Evolutionary conservation across 306 rosid genomes (phyloP).

Genomic region (Inga leiocalycina): DNA sequence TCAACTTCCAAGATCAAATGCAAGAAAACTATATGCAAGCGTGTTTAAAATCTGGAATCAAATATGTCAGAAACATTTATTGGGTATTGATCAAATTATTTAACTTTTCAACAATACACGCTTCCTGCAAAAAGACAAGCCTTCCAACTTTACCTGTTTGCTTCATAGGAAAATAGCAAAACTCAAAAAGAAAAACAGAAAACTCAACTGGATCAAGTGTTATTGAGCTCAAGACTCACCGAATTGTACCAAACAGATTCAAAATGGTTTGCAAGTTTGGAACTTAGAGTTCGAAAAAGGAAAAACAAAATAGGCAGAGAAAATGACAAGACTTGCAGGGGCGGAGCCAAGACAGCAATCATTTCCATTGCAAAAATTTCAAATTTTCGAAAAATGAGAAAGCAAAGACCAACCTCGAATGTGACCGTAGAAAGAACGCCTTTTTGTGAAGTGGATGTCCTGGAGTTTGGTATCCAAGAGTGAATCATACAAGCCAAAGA

Average conservation of each 20-base stretch:
- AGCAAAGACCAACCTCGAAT: slow-evolving; percentile 56
- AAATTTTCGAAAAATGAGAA: neutral
- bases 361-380: neutral
- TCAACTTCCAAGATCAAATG: neutral
- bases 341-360: neutral
- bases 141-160: slow-evolving; percentile 43
- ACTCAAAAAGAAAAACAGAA: neutral
- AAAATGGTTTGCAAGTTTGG: neutral
- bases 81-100: slow-evolving; percentile 4
- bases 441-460: slow-evolving; percentile 37
- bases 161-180: slow-evolving; percentile 5
- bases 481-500: slow-evolving; percentile 89
- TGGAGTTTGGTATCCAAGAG: slow-evolving; percentile 76
- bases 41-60: neutral
- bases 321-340: slow-evolving; percentile 30
- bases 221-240: neutral
- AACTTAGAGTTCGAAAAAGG: neutral
- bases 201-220: neutral
- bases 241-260: neutral
- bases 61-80: slow-evolving; percentile 26
- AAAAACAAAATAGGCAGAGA: neutral
- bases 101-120: neutral
- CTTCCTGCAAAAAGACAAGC: slow-evolving; percentile 43
- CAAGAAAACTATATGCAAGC: neutral
- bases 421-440: slow-evolving; percentile 59